Conservation (phyloP, 2,329 filamentous ascomycete species). For the Drechslerella dactyloides region DNA sequence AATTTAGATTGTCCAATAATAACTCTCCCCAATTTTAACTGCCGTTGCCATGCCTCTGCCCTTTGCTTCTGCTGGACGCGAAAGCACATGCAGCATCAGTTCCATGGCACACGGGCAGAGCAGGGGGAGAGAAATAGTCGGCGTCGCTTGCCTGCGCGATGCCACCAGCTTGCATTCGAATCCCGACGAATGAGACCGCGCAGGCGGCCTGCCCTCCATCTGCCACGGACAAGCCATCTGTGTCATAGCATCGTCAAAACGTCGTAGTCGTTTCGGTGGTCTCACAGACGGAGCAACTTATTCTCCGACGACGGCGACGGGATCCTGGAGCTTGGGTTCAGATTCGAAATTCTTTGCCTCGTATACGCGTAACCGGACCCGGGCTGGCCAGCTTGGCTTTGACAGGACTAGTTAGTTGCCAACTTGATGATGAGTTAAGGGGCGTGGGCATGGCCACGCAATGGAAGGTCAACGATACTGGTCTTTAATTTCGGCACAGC, state of each 20-base stretch:
- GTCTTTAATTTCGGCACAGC: constrained; percentile 33
- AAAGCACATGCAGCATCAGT: not conserved
- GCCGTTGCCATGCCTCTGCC: constrained; percentile 9
- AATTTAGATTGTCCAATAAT: constrained; percentile 37
- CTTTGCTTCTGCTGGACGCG: constrained; percentile 30
- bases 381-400: not conserved
- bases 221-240: constrained; percentile 18
- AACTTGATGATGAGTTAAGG: constrained; percentile 27
- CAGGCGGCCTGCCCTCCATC: constrained; percentile 4
- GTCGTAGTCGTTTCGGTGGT: too few species aligned
- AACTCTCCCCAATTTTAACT: not conserved
- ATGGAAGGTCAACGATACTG: constrained; percentile 12
- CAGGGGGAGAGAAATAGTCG: too few species aligned
- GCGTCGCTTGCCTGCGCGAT: constrained; percentile 27
- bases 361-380: not conserved
- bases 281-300: not conserved
- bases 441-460: not conserved
- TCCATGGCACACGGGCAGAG: not conserved
- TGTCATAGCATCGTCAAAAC: constrained; percentile 17
- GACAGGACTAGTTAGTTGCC: not conserved
- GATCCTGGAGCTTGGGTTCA: not conserved
- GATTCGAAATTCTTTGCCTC: not conserved
- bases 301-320: not conserved
- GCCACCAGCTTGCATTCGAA: not conserved
- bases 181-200: constrained; percentile 39